Evolutionary conservation across 1,284 basidiomycete genomes (phyloP).

Genomic region (Papiliotrema terrestris): DNA sequence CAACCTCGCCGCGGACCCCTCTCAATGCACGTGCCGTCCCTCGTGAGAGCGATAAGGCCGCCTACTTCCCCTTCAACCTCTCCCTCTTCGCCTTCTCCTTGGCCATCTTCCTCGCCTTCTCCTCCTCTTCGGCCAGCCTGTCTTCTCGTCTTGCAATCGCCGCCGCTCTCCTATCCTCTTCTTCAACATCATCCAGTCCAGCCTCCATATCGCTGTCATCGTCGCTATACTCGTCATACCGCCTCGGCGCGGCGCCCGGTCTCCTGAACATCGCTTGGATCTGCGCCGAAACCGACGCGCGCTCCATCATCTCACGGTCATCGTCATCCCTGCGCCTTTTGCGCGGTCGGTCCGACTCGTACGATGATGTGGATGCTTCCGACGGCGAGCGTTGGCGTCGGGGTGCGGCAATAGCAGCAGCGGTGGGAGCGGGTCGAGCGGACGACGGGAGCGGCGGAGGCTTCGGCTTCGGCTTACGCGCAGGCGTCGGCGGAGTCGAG

Average conservation of each 20-base stretch:
- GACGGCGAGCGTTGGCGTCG: constrained; percentile 11
- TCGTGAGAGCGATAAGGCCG: no score
- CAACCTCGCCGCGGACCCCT: no score
- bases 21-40: no score
- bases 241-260: constrained; percentile 14
- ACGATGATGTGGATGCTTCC: constrained; percentile 9
- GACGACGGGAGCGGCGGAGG: constrained; percentile 11
- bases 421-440: constrained; percentile 6
- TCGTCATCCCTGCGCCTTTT: neutral
- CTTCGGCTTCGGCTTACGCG: neutral
- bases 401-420: neutral
- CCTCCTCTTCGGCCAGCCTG: constrained; percentile 36
- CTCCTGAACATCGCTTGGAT: constrained; percentile 33
- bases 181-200: constrained; percentile 39
- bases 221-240: constrained; percentile 21
- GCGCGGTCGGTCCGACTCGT: constrained; percentile 4
- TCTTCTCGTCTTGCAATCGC: constrained; percentile 41
- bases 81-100: constrained; percentile 32
- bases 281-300: constrained; percentile 23
- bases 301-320: neutral
- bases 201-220: constrained; percentile 45
- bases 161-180: constrained; percentile 35
- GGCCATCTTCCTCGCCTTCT: constrained; percentile 27
- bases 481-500: neutral
- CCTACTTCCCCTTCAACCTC: constrained; percentile 6